phyloP scores from a whole-genome alignment of 306 rosid species.

The Castanopsis chinensis region DNA sequence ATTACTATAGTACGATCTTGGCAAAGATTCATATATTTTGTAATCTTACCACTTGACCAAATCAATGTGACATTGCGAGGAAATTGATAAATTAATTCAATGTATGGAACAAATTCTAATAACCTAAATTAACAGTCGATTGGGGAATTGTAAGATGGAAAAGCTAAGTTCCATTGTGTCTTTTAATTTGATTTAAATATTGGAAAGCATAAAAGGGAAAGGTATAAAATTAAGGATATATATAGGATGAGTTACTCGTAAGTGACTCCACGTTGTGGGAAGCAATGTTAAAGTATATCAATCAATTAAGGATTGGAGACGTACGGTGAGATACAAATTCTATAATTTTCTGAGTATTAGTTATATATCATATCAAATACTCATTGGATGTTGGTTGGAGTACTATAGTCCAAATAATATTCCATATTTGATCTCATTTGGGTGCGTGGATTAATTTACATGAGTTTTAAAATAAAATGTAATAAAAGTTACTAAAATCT shows the following conservation, averaged over 20 bases:
- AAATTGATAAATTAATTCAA: not conserved
- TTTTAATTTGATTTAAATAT: not conserved
- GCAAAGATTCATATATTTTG: not conserved
- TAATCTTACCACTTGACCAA: not conserved
- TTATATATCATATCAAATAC: no score
- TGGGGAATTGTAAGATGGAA: not conserved
- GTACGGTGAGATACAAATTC: no score
- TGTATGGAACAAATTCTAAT: not conserved
- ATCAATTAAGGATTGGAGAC: no score
- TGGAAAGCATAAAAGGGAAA: not conserved
- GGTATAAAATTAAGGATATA: not conserved
- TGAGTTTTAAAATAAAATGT: no score
- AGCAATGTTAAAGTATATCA: not conserved
- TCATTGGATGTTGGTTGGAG: no score
- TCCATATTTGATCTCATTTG: no score
- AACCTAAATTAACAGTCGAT: not conserved
- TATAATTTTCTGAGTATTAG: no score
- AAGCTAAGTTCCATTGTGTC: not conserved
- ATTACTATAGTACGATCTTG: not conserved
- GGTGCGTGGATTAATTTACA: no score
- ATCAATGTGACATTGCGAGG: not conserved
- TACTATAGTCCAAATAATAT: no score
- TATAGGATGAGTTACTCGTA: not conserved
- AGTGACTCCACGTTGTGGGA: not conserved
- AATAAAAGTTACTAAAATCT: no score